These are phyloP conservation scores for Sungouiella thailandica DNA, from an alignment of 805 yeast species.

Conservation along the genomic window DNA sequence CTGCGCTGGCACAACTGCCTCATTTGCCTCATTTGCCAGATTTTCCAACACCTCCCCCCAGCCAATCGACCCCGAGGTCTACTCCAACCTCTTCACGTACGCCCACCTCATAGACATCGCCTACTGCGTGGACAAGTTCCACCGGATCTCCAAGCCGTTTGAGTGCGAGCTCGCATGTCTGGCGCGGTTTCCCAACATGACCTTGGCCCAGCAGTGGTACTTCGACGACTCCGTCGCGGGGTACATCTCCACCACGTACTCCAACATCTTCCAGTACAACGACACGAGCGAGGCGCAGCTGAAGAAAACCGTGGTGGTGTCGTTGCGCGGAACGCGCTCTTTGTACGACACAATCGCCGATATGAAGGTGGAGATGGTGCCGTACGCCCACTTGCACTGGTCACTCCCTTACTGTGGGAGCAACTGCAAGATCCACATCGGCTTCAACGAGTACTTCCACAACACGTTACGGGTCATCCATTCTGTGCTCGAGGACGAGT, in stretches of 20 bases:
- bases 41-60: too few relatives aligned
- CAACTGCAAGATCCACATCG: slow-evolving; percentile 33
- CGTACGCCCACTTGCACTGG: slow-evolving; percentile 20
- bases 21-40: too few relatives aligned
- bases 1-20: too few relatives aligned
- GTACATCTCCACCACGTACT: slow-evolving; percentile 30
- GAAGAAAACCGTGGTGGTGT: slow-evolving; percentile 25
- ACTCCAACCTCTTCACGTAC: slow-evolving; percentile 28
- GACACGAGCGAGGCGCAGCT: slow-evolving; percentile 1
- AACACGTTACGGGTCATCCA: slow-evolving; percentile 25
- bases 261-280: slow-evolving; percentile 20
- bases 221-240: slow-evolving; percentile 31
- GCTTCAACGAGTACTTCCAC: slow-evolving; percentile 28
- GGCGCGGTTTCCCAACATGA: slow-evolving; percentile 29
- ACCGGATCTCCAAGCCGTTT: slow-evolving; percentile 32
- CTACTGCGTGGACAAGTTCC: slow-evolving; percentile 33
- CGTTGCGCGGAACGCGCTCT: slow-evolving; percentile 42
- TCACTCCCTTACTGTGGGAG: slow-evolving; percentile 23
- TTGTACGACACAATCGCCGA: slow-evolving; percentile 36
- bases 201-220: slow-evolving; percentile 38
- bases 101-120: slow-evolving; percentile 42
- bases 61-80: slow-evolving; percentile 20
- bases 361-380: slow-evolving; percentile 31
- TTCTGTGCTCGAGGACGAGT: slow-evolving; percentile 18
- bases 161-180: slow-evolving; percentile 34